phyloP scores from a whole-genome alignment of 2,329 filamentous ascomycete genomes.

The Cordyceps pruinosa region DNA sequence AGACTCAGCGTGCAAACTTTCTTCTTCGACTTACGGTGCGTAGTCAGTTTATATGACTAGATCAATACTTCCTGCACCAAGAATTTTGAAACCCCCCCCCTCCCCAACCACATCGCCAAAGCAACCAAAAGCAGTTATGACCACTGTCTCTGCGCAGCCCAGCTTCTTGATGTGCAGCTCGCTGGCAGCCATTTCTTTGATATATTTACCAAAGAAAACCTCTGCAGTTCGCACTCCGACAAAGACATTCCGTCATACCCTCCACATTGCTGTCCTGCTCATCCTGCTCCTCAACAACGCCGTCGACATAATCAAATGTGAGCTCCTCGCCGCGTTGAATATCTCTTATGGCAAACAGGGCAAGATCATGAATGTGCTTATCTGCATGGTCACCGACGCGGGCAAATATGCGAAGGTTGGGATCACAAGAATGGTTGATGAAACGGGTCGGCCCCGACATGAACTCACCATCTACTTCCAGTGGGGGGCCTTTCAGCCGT shows the following conservation, averaged over 20 bases:
- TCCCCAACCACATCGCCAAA: neutral
- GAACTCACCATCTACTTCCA: constrained; percentile 66
- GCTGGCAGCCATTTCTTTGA: neutral
- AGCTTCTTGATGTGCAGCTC: neutral
- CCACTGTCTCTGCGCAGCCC: neutral
- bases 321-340: constrained; percentile 62
- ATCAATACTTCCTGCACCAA: neutral
- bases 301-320: constrained; percentile 74
- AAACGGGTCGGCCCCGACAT: constrained; percentile 73
- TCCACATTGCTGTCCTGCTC: constrained; percentile 32
- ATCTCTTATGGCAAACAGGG: constrained; percentile 64
- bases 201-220: constrained; percentile 58
- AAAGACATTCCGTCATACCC: constrained; percentile 54
- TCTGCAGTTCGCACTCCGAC: constrained; percentile 59
- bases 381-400: constrained; percentile 72
- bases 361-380: constrained; percentile 67
- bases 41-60: neutral
- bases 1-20: neutral
- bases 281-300: constrained; percentile 46
- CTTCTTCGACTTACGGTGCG: too few species aligned
- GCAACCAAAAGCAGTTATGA: too few species aligned
- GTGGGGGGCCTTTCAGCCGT: constrained; percentile 47
- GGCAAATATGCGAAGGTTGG: constrained; percentile 73
- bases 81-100: neutral
- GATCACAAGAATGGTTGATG: constrained; percentile 76